Evolutionary conservation across 805 yeast genomes (phyloP).

Genomic region (Yamadazyma olivae): DNA sequence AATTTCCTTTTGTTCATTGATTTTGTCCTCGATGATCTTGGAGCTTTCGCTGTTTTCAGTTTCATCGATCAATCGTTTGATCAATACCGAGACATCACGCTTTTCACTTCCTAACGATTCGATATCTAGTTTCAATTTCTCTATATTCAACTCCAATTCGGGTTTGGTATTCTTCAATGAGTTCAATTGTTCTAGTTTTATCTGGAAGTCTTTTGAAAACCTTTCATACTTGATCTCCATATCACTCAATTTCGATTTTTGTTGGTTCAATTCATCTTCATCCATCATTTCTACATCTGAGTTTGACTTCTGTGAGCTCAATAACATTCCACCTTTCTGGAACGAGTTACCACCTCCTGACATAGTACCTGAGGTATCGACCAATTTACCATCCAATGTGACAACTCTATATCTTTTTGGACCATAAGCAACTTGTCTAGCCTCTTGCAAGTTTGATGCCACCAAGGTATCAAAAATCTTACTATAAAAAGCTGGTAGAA

Average conservation of each 20-base stretch:
- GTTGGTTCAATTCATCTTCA: constrained; percentile 52
- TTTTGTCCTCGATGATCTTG: constrained; percentile 31
- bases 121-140: constrained; percentile 61
- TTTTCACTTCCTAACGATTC: constrained; percentile 56
- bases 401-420: constrained; percentile 81
- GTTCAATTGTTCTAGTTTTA: constrained; percentile 59
- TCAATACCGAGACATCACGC: constrained; percentile 40
- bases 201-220: constrained; percentile 48
- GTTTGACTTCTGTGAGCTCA: constrained; percentile 25
- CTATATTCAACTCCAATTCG: constrained; percentile 57
- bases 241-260: constrained; percentile 49
- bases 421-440: constrained; percentile 86
- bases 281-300: constrained; percentile 30
- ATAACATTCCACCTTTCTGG: constrained; percentile 74
- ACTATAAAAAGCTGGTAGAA: constrained; percentile 85
- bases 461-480: constrained; percentile 86
- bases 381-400: constrained; percentile 86
- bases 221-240: constrained; percentile 54
- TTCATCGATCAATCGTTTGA: constrained; percentile 41
- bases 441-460: constrained; percentile 72
- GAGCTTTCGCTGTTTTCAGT: constrained; percentile 28
- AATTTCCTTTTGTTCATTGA: constrained; percentile 18
- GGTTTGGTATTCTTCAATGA: constrained; percentile 67
- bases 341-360: constrained; percentile 88
- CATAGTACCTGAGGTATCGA: constrained; percentile 92